Conservation (phyloP, 2,329 filamentous ascomycete genomes). For the Scedosporium minutisporum region DNA sequence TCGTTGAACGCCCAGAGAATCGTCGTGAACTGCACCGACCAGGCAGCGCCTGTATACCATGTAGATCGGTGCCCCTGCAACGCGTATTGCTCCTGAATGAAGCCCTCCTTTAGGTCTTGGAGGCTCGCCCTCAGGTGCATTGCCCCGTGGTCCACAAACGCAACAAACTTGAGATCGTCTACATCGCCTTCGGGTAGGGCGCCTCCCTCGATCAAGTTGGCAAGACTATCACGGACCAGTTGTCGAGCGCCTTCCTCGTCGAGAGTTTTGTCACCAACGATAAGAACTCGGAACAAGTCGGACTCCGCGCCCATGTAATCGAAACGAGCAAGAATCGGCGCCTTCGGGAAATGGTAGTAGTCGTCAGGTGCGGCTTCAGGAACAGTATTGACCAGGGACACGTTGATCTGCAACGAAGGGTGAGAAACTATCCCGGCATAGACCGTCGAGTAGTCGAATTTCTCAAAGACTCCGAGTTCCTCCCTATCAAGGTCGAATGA, state of each 20-base stretch:
- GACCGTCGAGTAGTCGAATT: constrained; percentile 12
- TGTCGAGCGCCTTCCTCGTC: constrained; percentile 14
- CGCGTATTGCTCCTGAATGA: constrained; percentile 28
- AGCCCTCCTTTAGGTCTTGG: constrained; percentile 26
- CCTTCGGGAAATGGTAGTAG: constrained; percentile 15
- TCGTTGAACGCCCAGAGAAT: constrained; percentile 25
- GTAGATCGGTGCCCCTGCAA: constrained; percentile 34
- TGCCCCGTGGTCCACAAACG: constrained; percentile 25
- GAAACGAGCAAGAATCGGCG: constrained; percentile 16
- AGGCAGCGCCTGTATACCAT: constrained; percentile 34
- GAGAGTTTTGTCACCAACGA: constrained; percentile 16
- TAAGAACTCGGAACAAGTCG: constrained; percentile 21
- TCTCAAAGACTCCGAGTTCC: constrained; percentile 13
- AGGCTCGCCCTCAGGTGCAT: constrained; percentile 23
- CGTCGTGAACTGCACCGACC: constrained; percentile 20
- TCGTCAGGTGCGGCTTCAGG: constrained; percentile 12
- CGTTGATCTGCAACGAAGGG: constrained; percentile 13
- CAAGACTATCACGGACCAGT: constrained; percentile 17
- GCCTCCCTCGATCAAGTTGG: constrained; percentile 18
- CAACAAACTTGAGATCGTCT: constrained; percentile 20
- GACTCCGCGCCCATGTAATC: constrained; percentile 19
- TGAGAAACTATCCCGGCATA: constrained; percentile 17
- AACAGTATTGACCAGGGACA: constrained; percentile 13
- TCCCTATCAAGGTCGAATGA: constrained; percentile 12
- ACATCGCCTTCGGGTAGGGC: constrained; percentile 13